Percentiles rank a stretch among this genome's conserved stretches.
Evolutionary conservation across 2,329 filamentous ascomycete genomes (phyloP).

Genomic region (Verticillium dahliae): DNA sequence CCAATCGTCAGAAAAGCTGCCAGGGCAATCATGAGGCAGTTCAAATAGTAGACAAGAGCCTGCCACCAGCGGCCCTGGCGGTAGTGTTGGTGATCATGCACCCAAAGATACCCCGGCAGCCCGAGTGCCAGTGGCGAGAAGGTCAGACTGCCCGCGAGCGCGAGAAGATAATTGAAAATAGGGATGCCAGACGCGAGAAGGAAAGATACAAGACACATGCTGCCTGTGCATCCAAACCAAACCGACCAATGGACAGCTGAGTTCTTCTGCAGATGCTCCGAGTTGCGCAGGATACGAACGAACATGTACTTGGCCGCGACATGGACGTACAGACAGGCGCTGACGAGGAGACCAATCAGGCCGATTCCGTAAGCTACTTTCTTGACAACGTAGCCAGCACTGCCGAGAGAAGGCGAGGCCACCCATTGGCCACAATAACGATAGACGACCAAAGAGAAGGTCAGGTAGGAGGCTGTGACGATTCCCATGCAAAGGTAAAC

Average conservation of each 20-base stretch:
- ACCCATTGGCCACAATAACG: conserved; percentile 56
- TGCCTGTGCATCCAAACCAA: conserved; percentile 26
- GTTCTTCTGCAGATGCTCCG: conserved; percentile 27
- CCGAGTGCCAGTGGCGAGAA: conserved; percentile 27
- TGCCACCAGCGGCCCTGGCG: conserved; percentile 19
- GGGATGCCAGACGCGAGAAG: conserved; percentile 24
- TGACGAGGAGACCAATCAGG: conserved; percentile 45
- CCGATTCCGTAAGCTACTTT: conserved; percentile 56
- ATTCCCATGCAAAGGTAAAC: conserved; percentile 52
- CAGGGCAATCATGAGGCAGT: conserved; percentile 25
- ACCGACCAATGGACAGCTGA: conserved; percentile 25
- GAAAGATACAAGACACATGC: conserved; percentile 20
- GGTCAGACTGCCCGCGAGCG: conserved; percentile 23
- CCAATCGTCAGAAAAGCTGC: conserved; percentile 30
- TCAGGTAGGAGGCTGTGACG: conserved; percentile 49
- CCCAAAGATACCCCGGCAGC: conserved; percentile 27
- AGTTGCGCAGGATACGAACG: conserved; percentile 28
- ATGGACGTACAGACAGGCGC: conserved; percentile 26
- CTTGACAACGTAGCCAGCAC: conserved; percentile 52
- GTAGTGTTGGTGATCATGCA: conserved; percentile 26
- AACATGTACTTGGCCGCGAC: conserved; percentile 33
- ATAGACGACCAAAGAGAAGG: conserved; percentile 55
- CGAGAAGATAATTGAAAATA: conserved; percentile 26
- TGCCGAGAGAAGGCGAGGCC: conserved; percentile 54
- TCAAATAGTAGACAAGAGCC: conserved; percentile 21